Base-by-base conservation (phyloP, 768 basidiomycete species). In the Auricularia auricula-judae region DNA sequence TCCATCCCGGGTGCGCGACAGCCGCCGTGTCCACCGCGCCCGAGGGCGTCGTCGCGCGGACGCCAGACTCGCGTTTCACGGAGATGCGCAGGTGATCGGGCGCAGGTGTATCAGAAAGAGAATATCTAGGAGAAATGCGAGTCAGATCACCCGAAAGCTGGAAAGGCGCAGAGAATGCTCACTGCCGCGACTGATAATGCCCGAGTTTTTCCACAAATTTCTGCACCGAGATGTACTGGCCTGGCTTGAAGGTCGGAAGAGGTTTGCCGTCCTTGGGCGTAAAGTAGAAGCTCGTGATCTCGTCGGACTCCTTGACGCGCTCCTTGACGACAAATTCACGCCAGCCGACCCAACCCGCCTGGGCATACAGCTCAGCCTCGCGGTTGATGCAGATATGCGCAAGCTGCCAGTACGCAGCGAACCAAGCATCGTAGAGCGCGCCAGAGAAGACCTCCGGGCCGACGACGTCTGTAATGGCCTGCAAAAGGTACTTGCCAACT, bases 401-500 rank as follows among this genome's bases (percentile, higher is more conserved):
- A 54, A 68, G 35, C 54, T 66, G 63, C 63, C 67, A 66, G 62
- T 68, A 68, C 3, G 67, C 69, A 11, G 64, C 66, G 12, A 61
- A 65, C 70, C 70, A 71, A 12, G 70, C 68, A 58, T 66, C 68
- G 21, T 61, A 42, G 33, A 71, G 61, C 12, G 67, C 70, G 21
- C 63, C 62, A 11, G 67, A 68, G n/a, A 69, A 61, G 3, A 65
- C 67, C 12, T 69, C 68, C 21, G 33, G 14, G 10, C 68, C 68
- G 7, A 71, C 64, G 36, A 71, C 66, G n/a, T 68, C 61, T 0
- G 63, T 65, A 16, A 71, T 67, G 4, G 68, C 67, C 29, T 65
- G 59, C 44, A 71, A 63, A 23, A 71, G 44, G 62, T 69, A 66
- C 33, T 68, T 64, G 3, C 70, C 70, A 4, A 71, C 70, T 56